Percentiles rank a stretch among this genome's conserved stretches.
Conservation (phyloP, 2,329 filamentous ascomycete species). For the Cordyceps cateniannulata region DNA sequence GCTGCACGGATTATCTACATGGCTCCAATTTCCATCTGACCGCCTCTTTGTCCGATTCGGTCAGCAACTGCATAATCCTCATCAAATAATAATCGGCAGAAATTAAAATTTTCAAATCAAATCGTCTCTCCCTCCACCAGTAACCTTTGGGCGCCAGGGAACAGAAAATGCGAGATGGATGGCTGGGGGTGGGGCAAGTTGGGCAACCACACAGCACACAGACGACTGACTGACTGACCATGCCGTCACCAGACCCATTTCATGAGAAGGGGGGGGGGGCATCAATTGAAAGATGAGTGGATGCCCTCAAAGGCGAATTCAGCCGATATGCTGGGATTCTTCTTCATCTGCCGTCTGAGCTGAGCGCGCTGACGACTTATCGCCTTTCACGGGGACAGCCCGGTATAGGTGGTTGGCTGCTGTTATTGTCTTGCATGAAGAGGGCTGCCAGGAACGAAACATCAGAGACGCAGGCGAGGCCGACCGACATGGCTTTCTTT, state of each 20-base stretch:
- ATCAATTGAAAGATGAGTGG: background rate
- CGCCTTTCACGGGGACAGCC: background rate
- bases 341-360: background rate
- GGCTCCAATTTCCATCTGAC: background rate
- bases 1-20: constrained; percentile 2
- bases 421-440: background rate
- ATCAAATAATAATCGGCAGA: background rate
- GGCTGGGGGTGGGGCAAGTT: constrained; percentile 13
- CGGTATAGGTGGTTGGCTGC: constrained; percentile 2
- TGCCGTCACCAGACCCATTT: constrained; percentile 12
- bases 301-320: background rate
- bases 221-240: constrained; percentile 4
- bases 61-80: background rate
- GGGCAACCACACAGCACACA: constrained; percentile 9
- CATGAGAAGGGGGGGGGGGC: background rate
- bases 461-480: background rate
- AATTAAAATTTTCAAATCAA: background rate
- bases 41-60: background rate
- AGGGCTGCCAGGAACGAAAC: background rate
- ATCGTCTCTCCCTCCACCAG: constrained; percentile 4
- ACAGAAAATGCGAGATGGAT: constrained; percentile 8
- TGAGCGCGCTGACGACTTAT: background rate
- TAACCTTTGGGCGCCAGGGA: background rate
- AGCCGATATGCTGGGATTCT: background rate
- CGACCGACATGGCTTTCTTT: background rate